Evolutionary conservation across 805 yeast species (phyloP).

Genomic region (Wickerhamiella kurtzmanii): DNA sequence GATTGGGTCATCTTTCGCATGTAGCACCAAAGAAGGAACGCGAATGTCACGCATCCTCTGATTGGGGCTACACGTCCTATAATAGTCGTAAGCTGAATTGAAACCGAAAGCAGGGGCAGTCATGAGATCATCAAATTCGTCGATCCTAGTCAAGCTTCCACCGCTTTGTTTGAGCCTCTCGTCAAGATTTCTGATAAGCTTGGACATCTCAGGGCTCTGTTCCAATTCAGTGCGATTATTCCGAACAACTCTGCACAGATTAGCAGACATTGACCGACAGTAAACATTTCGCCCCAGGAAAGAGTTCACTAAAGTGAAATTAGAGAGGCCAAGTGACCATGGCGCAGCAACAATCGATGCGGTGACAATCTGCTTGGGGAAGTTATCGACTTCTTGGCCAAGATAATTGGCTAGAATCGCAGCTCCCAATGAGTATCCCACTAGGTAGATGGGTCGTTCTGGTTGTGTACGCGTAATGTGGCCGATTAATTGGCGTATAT

Average conservation of each 20-base stretch:
- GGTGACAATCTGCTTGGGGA: conserved; percentile 30
- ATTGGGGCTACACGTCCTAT: conserved; percentile 46
- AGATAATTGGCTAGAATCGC: conserved; percentile 56
- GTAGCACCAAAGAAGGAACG: conserved; percentile 52
- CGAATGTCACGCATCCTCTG: conserved; percentile 37
- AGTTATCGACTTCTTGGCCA: conserved; percentile 40
- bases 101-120: conserved; percentile 59
- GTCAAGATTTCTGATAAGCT: conserved; percentile 14
- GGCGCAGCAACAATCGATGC: conserved; percentile 55
- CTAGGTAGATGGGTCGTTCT: conserved; percentile 46
- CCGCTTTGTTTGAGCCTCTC: background rate
- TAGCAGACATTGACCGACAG: conserved; percentile 38
- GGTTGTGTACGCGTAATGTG: conserved; percentile 43
- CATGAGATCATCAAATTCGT: conserved; percentile 49
- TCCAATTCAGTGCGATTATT: conserved; percentile 31
- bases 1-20: conserved; percentile 64
- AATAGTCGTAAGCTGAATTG: conserved; percentile 50
- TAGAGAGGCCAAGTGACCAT: conserved; percentile 54
- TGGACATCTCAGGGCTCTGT: conserved; percentile 23
- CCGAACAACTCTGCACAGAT: conserved; percentile 32
- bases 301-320: conserved; percentile 30
- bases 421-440: conserved; percentile 78
- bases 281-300: conserved; percentile 35
- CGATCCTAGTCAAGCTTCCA: conserved; percentile 26
- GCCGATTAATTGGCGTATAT: conserved; percentile 43